phyloP scores from a whole-genome alignment of 2,329 filamentous ascomycete genomes.

The Fusarium gaditjirri region DNA sequence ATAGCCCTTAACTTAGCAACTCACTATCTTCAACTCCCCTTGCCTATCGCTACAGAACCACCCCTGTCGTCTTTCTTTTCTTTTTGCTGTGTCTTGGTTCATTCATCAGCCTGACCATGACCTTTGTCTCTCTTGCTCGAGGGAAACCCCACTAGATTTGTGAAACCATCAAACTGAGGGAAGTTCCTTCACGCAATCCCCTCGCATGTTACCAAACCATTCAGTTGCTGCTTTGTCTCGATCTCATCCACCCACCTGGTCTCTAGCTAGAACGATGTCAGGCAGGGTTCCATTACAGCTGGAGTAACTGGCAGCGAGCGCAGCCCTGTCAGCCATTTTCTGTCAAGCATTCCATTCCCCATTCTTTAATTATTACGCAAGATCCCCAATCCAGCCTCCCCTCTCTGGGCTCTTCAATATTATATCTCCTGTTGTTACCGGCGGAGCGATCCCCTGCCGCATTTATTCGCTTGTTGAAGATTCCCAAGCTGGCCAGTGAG shows the following conservation, averaged over 20 bases:
- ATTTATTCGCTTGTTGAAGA: constrained; percentile 16
- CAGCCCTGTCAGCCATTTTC: constrained; percentile 26
- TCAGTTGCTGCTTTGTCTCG: background rate
- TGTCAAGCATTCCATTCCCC: constrained; percentile 35
- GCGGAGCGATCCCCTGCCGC: constrained; percentile 22
- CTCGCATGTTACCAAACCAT: constrained; percentile 1
- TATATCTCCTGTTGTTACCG: constrained; percentile 18
- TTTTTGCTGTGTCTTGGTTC: constrained; percentile 25
- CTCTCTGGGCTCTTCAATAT: constrained; percentile 14
- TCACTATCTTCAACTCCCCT: constrained; percentile 21
- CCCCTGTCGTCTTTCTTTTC: constrained; percentile 32
- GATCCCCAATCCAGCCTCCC: constrained; percentile 20
- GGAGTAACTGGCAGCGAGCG: constrained; percentile 19
- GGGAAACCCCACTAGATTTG: constrained; percentile 16
- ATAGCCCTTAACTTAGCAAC: constrained; percentile 16
- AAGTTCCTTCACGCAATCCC: background rate
- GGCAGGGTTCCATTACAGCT: constrained; percentile 9
- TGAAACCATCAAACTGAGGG: constrained; percentile 19
- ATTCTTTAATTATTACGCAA: constrained; percentile 35
- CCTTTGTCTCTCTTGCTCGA: constrained; percentile 27
- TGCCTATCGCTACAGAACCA: constrained; percentile 23
- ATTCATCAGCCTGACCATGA: constrained; percentile 15
- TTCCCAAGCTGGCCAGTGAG: constrained; percentile 23
- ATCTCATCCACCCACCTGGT: background rate
- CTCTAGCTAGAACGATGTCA: background rate